phyloP scores from a whole-genome alignment of 192 early-diverging fungal genomes.

The Umbelopsis vinacea region DNA sequence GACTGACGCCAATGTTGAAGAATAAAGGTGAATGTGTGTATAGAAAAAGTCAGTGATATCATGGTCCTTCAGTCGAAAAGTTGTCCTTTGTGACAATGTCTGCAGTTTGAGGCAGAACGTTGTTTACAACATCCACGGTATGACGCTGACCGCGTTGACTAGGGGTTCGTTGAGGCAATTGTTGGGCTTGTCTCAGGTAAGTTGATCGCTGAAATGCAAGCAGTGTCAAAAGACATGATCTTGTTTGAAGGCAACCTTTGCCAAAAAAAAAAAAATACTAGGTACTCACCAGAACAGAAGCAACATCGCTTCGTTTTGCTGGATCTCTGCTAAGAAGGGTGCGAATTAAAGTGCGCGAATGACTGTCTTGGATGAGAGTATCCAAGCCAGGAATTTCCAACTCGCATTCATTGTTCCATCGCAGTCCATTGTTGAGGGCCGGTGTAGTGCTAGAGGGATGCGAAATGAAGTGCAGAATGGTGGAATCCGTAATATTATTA shows the following conservation, averaged over 20 bases:
- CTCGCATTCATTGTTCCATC: constrained; percentile 46
- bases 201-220: neutral
- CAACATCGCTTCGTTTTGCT: constrained; percentile 42
- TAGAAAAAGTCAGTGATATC: neutral
- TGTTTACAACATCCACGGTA: constrained; percentile 17
- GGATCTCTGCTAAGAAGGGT: constrained; percentile 48
- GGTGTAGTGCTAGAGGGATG: constrained; percentile 54
- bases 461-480: constrained; percentile 52
- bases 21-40: neutral
- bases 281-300: constrained; percentile 43
- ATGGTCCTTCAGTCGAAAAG: neutral
- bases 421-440: constrained; percentile 43
- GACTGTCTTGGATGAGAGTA: constrained; percentile 36
- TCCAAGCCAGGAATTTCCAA: constrained; percentile 51
- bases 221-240: neutral
- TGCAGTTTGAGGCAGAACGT: constrained; percentile 11
- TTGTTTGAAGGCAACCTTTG: neutral
- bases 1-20: neutral
- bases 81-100: constrained; percentile 5
- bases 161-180: constrained; percentile 2
- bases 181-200: constrained; percentile 4
- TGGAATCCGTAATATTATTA: constrained; percentile 47
- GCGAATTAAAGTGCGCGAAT: constrained; percentile 44
- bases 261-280: neutral
- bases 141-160: constrained; percentile 6